Base-by-base conservation (phyloP, 2,329 filamentous ascomycete genomes). In the Colletotrichum scovillei region DNA sequence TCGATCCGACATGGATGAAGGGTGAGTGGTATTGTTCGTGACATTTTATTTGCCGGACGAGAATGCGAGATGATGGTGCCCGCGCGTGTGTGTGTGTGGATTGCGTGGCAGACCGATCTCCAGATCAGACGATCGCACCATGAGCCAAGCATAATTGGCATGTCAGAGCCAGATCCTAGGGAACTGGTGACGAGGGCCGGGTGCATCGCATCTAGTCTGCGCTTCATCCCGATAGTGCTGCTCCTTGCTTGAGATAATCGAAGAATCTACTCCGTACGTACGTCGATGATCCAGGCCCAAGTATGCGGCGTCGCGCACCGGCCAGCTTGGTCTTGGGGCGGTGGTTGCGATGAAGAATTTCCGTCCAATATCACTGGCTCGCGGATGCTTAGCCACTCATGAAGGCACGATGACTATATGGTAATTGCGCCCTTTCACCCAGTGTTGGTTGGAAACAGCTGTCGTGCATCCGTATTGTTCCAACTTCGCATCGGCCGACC, bases 91-190 rank as follows among this genome's bases (percentile, higher is more conserved):
- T 72, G 59, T 72, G 59, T 53, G 66, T 67, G 72, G 73, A 56
- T 56, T 38, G 58, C 64, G 65, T 73, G 73, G 64, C 49, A 72
- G 65, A 64, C 57, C 74, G 74, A 75, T 75, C 72, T 72, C 74
- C 72, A 74, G 74, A 75, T 75, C 74, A 72, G 72, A 74, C 59
- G 72, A 75, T 73, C 74, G 68, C 72, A 72, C 65, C 68, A 59
- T 14, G 58, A 65, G 67, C 64, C 56, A 74, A 68, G 65, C 67
- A 55, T 66, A 64, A 38, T 53, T 63, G 68, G 72, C 67, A 59
- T 64, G 72, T 62, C 32, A 35, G 35, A 62, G 60, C 60, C 56
- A 72, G 72, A 74, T 75, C 64, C 59, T 28, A 49, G 59, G 62
- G 32, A 63, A 59, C 35, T 46, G 59, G 22, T 35, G 68, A 65